phyloP scores from a whole-genome alignment of 148 eudicot genomes.

The Amaranthus palmeri region DNA sequence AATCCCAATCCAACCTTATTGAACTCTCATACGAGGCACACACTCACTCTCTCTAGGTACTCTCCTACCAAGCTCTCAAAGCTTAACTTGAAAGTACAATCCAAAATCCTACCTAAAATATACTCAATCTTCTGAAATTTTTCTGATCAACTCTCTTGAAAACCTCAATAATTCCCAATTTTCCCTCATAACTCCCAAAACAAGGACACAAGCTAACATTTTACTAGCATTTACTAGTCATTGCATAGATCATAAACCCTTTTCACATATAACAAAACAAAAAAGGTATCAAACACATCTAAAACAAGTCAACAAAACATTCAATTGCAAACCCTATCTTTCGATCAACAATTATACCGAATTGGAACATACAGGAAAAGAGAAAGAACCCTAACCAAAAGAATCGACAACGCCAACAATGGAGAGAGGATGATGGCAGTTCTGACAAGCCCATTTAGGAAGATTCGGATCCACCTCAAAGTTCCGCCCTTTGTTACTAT shows the following conservation, averaged over 20 bases:
- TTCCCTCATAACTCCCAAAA: background rate
- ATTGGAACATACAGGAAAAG: background rate
- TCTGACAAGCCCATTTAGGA: conserved; percentile 82
- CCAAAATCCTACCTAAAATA: background rate
- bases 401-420: conserved; percentile 83
- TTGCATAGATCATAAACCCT: background rate
- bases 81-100: background rate
- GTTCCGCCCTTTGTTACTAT: conserved; percentile 30
- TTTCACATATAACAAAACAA: background rate
- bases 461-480: conserved; percentile 71
- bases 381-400: conserved; percentile 45
- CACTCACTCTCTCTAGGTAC: too few relatives aligned
- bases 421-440: conserved; percentile 76
- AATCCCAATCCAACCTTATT: too few relatives aligned
- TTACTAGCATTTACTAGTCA: background rate
- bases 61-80: too few relatives aligned
- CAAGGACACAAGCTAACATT: background rate
- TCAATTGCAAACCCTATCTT: background rate
- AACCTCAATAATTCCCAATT: background rate
- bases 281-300: background rate
- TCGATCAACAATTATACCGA: background rate
- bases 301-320: background rate
- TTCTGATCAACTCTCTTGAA: background rate
- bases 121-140: background rate
- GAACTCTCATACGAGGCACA: too few relatives aligned